Evolutionary conservation across 2,329 filamentous ascomycete genomes (phyloP), one percentile per base, ranked within the genome.

Genomic region (Biscogniauxia sp.): DNA sequence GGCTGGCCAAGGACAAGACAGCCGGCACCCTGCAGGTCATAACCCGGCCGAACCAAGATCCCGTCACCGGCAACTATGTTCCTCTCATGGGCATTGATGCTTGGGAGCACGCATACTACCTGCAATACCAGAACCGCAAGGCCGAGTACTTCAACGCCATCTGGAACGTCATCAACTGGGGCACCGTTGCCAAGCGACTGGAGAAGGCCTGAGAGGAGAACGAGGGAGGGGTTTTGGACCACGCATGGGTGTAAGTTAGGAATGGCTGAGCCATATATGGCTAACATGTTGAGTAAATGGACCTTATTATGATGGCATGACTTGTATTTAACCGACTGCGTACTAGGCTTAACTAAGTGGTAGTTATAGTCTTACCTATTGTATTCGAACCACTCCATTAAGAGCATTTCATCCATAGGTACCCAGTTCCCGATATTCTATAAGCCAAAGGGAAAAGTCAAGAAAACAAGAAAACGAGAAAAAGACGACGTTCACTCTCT

Each of bases 111-210:
- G 82, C 83, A 1, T 85, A 84, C 69, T 85, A 85, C 66, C 71
- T 84, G 20, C 82, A 84, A 67, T 93, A 93, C 77, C 83, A 92
- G 83, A 93, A 93, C 80, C 84, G 88, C 74, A 92, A 92, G 83
- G 90, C 88, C 58, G 90, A 92, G 76, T 93, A 93, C 79, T 92
- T 92, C 80, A 84, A 81, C 71, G 88, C 88, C 55, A 86, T 93
- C 72, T 93, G 90, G 90, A 87, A 92, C 68, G 89, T 93, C 54
- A 81, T 93, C 74, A 92, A 92, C 83, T 93, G 90, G 72, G 67
- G 64, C 55, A 70, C 70, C n/a, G 72, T 74, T 13, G 67, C 68
- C 20, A 66, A 68, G 64, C 67, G 72, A 45, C 59, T 73, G 51
- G 69, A 70, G 55, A 69, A 70, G 68, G 70, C 69, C 15, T 72